These are phyloP conservation scores for Spiraea crenata DNA, from an alignment of 331 rosid genomes.

Conservation along the genomic window DNA sequence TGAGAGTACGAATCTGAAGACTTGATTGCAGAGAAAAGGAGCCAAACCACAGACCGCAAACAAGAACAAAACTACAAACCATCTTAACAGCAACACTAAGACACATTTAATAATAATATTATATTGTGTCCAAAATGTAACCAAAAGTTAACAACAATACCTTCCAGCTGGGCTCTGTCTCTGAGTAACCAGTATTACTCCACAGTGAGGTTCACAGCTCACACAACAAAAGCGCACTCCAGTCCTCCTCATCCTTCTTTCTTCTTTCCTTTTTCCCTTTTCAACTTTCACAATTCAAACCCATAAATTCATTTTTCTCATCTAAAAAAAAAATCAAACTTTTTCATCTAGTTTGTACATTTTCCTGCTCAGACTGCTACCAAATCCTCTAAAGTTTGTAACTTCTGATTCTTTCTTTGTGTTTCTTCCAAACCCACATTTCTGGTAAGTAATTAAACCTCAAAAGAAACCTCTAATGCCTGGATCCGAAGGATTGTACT, in stretches of 20 bases:
- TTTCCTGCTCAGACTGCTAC: background rate
- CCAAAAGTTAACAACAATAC: background rate
- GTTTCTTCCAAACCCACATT: slow-evolving; percentile 13
- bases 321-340: slow-evolving; percentile 3
- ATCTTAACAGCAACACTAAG: background rate
- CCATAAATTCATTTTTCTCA: background rate
- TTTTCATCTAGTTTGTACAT: background rate
- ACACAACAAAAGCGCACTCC: background rate
- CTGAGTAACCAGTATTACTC: background rate
- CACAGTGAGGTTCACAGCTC: background rate
- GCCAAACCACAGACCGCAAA: background rate
- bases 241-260: background rate
- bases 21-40: background rate
- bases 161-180: background rate
- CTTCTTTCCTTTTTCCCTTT: background rate
- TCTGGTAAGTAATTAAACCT: background rate
- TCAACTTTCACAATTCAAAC: slow-evolving; percentile 1
- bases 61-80: background rate
- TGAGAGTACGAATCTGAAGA: background rate
- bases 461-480: slow-evolving; percentile 10
- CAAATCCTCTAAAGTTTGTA: slow-evolving; percentile 9
- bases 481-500: slow-evolving; percentile 29
- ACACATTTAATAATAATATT: background rate
- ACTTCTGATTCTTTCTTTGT: background rate
- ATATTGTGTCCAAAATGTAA: background rate